A percentile compares a stretch with the other conserved stretches of the same genome.
Evolutionary conservation across 2,329 filamentous ascomycete genomes (phyloP).

Genomic region (Colletotrichum filicis): DNA sequence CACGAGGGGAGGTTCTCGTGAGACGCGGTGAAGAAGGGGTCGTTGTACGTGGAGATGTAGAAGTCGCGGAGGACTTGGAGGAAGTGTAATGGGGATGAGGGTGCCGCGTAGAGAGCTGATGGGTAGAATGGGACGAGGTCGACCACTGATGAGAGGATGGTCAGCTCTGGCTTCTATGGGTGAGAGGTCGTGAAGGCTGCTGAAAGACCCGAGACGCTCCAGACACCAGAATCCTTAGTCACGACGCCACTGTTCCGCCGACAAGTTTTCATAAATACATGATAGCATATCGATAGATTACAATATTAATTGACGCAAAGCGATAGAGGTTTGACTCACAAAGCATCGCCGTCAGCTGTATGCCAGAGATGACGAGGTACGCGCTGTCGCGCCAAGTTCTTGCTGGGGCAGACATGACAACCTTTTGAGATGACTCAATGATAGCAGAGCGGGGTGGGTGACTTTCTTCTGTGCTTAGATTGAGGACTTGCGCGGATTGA

Average conservation of each 20-base stretch:
- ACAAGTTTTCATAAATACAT: too few relatives aligned
- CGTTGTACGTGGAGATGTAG: constrained; percentile 61
- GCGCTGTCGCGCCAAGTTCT: constrained; percentile 44
- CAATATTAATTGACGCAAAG: not conserved
- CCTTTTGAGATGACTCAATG: accelerated
- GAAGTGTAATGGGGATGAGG: constrained; percentile 58
- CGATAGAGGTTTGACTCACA: constrained; percentile 22
- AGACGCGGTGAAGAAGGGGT: constrained; percentile 61
- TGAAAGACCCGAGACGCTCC: too few relatives aligned
- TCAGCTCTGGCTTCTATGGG: constrained; percentile 3
- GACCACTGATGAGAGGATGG: constrained; percentile 52
- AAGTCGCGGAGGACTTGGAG: constrained; percentile 56
- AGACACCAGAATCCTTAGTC: not conserved
- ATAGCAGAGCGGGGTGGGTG: not conserved
- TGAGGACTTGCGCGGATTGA: not conserved
- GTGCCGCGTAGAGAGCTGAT: constrained; percentile 51
- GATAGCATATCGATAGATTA: not conserved
- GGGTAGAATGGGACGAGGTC: constrained; percentile 67
- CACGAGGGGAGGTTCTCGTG: constrained; percentile 53
- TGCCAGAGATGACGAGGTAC: constrained; percentile 47
- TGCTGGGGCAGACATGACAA: constrained; percentile 18
- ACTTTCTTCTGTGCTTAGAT: too few relatives aligned
- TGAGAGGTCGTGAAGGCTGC: not conserved
- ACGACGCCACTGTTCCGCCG: too few relatives aligned
- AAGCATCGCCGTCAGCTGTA: constrained; percentile 41